A percentile compares a stretch with the other conserved stretches of the same genome.
These are phyloP conservation scores for Xylaria sp. DNA, from an alignment of 2,329 filamentous ascomycete species.

Conservation along the genomic window DNA sequence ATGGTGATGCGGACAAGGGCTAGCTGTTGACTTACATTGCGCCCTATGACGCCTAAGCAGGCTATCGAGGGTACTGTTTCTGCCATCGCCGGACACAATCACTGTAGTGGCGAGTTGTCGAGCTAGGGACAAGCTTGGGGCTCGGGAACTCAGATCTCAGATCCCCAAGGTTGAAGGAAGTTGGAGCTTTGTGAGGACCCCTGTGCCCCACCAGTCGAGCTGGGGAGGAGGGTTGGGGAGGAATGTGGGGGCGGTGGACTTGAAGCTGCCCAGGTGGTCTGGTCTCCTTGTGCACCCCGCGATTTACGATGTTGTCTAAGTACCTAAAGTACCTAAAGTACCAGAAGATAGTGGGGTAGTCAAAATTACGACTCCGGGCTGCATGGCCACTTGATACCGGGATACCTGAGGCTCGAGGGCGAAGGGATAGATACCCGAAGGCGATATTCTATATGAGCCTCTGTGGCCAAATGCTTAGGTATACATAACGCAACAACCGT, in stretches of 20 bases:
- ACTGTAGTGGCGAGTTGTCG: not conserved
- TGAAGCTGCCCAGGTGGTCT: no score
- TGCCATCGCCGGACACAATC: constrained; percentile 51
- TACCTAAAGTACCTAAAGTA: no score
- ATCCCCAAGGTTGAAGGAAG: constrained; percentile 1
- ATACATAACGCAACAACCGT: constrained; percentile 4
- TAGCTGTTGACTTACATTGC: constrained; percentile 82
- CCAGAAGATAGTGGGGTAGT: no score
- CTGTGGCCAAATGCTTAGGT: not conserved
- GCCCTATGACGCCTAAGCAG: constrained; percentile 91
- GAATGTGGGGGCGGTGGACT: no score
- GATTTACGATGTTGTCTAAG: no score
- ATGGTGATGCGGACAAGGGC: no score
- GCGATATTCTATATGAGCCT: not conserved
- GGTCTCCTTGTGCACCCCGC: no score
- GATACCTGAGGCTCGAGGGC: not conserved
- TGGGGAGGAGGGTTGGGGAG: no score
- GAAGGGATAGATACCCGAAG: not conserved
- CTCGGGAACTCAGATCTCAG: no score
- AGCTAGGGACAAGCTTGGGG: not conserved
- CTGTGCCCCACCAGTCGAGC: constrained; percentile 18
- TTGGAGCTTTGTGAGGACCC: not conserved
- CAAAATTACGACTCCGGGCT: not conserved
- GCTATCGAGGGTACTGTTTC: constrained; percentile 79
- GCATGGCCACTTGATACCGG: not conserved